Base-by-base conservation (phyloP, 106 monocot species). In the Dactylorhiza incarnata region DNA sequence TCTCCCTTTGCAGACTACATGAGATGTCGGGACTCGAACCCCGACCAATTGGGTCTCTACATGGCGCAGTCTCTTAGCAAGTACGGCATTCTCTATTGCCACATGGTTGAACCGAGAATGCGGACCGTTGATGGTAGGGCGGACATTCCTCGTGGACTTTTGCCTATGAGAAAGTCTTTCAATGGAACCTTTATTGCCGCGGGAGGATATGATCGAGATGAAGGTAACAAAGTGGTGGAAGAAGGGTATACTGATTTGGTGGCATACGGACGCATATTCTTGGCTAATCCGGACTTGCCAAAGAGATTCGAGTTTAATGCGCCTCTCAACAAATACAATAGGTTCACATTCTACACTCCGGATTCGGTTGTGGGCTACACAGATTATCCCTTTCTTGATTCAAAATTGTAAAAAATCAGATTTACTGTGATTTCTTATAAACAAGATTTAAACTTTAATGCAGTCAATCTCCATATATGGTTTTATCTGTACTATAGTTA, bases 201-300 rank as follows among this genome's bases (percentile, higher is more conserved):
- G 7, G 74, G 82, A 12, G 82, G 82, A 0, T 83, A 74, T 29
- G 74, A 78, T 49, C 74, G 74, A 70, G 78, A 83, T 23, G 82
- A 83, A 74, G 82, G 82, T 4, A 78, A 78, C 26, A 74, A 68
- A 12, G 82, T 49, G 0, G 67, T 83, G 14, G 68, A n/a, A 24
- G 74, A 78, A 23, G 52, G 49, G 45, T 83, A 83, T 48, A 56
- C 82, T 10, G 77, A 83, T 74, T 68, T 83, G 73, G 82, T 83
- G 12, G 74, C 82, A 0, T 83, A 54, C 26, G 82, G 82, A 3
- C 50, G 82, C 6, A 26, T 73, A 26, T 83, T 83, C 53, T 78
- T 83, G 66, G 76, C 82, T 15, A 82, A 82, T 50, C 82, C 82
- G 11, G 82, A 82, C 23, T 48, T 82, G 19, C 82, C 82, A 46